phyloP scores from a whole-genome alignment of 345 rosid species.

The Sisymbrium irio region DNA sequence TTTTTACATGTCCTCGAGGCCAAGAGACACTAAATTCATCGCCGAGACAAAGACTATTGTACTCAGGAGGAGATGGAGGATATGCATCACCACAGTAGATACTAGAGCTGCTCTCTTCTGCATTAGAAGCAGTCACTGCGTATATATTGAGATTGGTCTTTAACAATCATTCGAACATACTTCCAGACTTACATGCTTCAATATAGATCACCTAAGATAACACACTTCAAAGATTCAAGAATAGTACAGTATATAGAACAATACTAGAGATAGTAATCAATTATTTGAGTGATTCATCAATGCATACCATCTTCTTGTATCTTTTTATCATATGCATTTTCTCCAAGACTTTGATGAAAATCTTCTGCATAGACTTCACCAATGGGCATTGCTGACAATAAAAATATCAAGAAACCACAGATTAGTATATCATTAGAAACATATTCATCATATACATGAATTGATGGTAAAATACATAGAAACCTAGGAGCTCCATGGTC shows the following conservation, averaged over 20 bases:
- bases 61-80: conserved; percentile 32
- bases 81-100: conserved; percentile 41
- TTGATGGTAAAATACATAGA: conserved; percentile 27
- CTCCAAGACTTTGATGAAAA: too few relatives aligned
- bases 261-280: too few relatives aligned
- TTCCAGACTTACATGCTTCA: conserved; percentile 59
- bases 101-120: conserved; percentile 50
- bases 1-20: conserved; percentile 85
- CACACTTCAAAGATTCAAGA: neutral
- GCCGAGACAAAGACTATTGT: conserved; percentile 48
- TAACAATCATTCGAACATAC: conserved; percentile 60
- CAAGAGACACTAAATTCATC: conserved; percentile 71
- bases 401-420: neutral
- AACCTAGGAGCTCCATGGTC: too few relatives aligned
- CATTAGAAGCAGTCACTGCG: conserved; percentile 57
- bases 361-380: conserved; percentile 33
- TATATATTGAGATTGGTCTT: conserved; percentile 38
- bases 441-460: neutral
- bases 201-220: too few relatives aligned
- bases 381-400: conserved; percentile 44
- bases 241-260: neutral
- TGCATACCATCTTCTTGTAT: too few relatives aligned
- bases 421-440: neutral
- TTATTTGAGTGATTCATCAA: too few relatives aligned
- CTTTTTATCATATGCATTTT: too few relatives aligned